A percentile compares a stretch with the other conserved stretches of the same genome.
Evolutionary conservation across 192 early-diverging fungal genomes (phyloP).

Genomic region (Coemansia nantahalensis): DNA sequence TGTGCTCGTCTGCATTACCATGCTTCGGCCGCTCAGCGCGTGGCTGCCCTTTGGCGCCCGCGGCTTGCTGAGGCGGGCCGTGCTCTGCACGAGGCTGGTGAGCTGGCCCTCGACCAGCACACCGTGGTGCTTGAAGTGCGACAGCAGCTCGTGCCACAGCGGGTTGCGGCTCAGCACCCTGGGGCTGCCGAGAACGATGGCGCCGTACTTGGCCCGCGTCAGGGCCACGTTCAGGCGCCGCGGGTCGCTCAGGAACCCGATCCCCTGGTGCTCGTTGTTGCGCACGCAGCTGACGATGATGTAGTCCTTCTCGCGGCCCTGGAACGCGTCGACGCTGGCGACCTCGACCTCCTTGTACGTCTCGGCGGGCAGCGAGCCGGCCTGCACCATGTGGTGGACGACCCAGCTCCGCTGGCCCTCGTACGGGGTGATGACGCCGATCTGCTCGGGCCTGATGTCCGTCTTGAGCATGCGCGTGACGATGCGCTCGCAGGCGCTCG

Average conservation of each 20-base stretch:
- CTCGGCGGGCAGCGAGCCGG: slow-evolving; percentile 85
- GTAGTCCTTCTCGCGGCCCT: slow-evolving; percentile 99
- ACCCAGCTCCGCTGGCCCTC: slow-evolving; percentile 97
- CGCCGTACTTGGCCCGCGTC: slow-evolving; percentile 89
- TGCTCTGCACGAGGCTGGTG: slow-evolving; percentile 80
- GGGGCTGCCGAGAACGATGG: slow-evolving; percentile 94
- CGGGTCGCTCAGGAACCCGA: slow-evolving; percentile 89
- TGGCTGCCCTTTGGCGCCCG: slow-evolving; percentile 51
- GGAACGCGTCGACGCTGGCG: slow-evolving; percentile 98
- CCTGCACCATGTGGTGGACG: slow-evolving; percentile 94
- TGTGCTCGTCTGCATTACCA: slow-evolving; percentile 28
- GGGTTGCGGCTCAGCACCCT: slow-evolving; percentile 91
- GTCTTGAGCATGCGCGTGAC: slow-evolving; percentile 93
- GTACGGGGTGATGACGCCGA: slow-evolving; percentile 98
- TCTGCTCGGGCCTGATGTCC: slow-evolving; percentile 81
- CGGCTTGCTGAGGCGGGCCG: slow-evolving; percentile 84
- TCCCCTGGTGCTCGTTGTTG: slow-evolving; percentile 96
- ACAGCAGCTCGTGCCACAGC: slow-evolving; percentile 95
- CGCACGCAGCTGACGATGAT: slow-evolving; percentile 98
- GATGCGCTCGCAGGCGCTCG: slow-evolving; percentile 94
- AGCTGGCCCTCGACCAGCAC: slow-evolving; percentile 93
- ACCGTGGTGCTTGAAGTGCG: slow-evolving; percentile 84
- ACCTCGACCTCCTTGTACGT: slow-evolving; percentile 99
- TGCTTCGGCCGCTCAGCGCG: slow-evolving; percentile 22
- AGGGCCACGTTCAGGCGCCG: slow-evolving; percentile 89